Base-by-base conservation (phyloP, 208 protist species). In the Acanthamoeba culbertsoni region DNA sequence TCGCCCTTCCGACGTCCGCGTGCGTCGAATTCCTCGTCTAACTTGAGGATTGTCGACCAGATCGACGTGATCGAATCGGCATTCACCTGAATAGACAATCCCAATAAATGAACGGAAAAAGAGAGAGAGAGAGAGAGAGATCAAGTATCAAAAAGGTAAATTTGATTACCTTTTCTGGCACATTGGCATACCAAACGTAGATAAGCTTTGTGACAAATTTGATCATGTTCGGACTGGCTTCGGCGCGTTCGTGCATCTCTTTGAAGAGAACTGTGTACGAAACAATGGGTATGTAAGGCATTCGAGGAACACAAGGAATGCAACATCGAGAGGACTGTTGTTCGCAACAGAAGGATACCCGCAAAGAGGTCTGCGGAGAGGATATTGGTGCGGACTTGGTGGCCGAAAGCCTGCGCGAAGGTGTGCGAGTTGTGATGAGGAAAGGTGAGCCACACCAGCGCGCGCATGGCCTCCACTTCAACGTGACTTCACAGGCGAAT, bases 381-480 rank as follows among this genome's bases (percentile, higher is more conserved):
- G 43, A 82, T 82, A 43, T 82, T 82, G 71, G 71, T 28, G n/a
- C 71, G 71, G 43, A 82, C 35, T 23, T 55, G 42, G n/a, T 82
- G 37, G 14, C 71, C 71, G 53, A 82, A 82, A 26, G 71, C 71
- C 0, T 48, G 2, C 26, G 42, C 71, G 28, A 37, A 82, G 71
- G 45, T 53, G 23, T 46, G 79, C 48, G 79, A 65, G 46, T 59
- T 89, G 37, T 89, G 46, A 37, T 89, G 53, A 16, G 79, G 46
- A 51, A 89, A 65, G 31, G 79, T 48, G 45, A 89, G 79, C 79
- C 79, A 89, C 51, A 89, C 33, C 20, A 89, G 51, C 31, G 79
- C 79, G 12, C 55, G 28, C 46, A 89, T 89, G 18, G 40, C 79
- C 40, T 89, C 51, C 55, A 62, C 23, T 23, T 65, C 55, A 33